A percentile compares a stretch with the other conserved stretches of the same genome.
phyloP scores from a whole-genome alignment of 2,329 filamentous ascomycete species.

The Fusarium chaquense region DNA sequence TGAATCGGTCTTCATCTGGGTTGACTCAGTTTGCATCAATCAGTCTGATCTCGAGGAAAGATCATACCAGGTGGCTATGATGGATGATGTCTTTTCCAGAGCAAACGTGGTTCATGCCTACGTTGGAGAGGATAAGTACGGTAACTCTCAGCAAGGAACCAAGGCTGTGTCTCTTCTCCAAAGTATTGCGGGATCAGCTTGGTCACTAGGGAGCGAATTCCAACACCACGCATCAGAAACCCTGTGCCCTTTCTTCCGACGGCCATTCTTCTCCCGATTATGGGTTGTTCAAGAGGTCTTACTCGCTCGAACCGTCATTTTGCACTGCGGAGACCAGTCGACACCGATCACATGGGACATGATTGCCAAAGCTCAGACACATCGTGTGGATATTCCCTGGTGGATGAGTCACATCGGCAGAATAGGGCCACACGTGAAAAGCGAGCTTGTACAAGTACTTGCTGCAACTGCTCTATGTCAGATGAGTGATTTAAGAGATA shows the following conservation, averaged over 20 bases:
- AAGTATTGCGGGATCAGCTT: neutral
- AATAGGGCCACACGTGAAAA: slow-evolving; percentile 1
- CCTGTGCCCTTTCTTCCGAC: slow-evolving; percentile 2
- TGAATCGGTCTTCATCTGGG: slow-evolving; percentile 16
- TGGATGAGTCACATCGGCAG: slow-evolving; percentile 17
- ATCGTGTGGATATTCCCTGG: neutral
- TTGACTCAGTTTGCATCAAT: slow-evolving; percentile 32
- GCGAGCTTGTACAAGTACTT: slow-evolving; percentile 3
- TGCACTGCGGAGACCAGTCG: slow-evolving; percentile 16
- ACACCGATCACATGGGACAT: slow-evolving; percentile 1
- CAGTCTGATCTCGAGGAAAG: slow-evolving; percentile 24
- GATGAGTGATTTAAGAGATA: slow-evolving; percentile 26
- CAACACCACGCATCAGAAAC: neutral
- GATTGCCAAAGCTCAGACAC: neutral
- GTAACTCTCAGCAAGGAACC: neutral
- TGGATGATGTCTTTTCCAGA: slow-evolving; percentile 24
- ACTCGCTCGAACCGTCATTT: slow-evolving; percentile 10
- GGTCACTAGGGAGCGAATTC: neutral
- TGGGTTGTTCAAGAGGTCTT: slow-evolving; percentile 33
- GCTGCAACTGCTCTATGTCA: slow-evolving; percentile 16
- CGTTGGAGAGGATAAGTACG: slow-evolving; percentile 14
- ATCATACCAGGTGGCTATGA: slow-evolving; percentile 28
- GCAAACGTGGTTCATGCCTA: slow-evolving; percentile 22
- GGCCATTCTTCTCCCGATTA: slow-evolving; percentile 26
- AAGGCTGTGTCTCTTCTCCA: slow-evolving; percentile 5